Evolutionary conservation across 2,329 filamentous ascomycete genomes (phyloP).

Genomic region (Macrophomina pseudophaseolina): DNA sequence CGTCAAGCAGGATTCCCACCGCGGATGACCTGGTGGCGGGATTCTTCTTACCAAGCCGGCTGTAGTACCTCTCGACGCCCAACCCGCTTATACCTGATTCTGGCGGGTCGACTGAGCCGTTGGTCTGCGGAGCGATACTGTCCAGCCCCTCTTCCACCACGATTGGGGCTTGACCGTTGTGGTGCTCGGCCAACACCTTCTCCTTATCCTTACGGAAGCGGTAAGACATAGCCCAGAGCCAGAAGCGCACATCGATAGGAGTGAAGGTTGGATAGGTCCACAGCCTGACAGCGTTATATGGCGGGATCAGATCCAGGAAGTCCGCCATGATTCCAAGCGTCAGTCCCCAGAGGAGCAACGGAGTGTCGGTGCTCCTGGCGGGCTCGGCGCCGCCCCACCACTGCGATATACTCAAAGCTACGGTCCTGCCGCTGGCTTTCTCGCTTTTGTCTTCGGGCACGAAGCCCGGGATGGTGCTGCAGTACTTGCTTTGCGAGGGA

Average conservation of each 20-base stretch:
- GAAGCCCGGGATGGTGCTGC: conserved; percentile 59
- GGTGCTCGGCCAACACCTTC: conserved; percentile 16
- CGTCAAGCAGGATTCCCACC: conserved; percentile 57
- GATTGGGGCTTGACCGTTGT: conserved; percentile 3
- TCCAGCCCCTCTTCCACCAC: conserved; percentile 36
- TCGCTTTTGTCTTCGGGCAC: conserved; percentile 39
- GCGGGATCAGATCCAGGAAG: conserved; percentile 70
- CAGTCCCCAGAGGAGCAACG: conserved; percentile 70
- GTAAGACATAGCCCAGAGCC: conserved; percentile 66
- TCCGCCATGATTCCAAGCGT: conserved; percentile 71
- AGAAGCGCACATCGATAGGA: conserved; percentile 62
- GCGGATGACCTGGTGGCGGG: conserved; percentile 47
- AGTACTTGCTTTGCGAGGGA: conserved; percentile 66
- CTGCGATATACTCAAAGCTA: not conserved
- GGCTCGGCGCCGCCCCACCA: conserved; percentile 37
- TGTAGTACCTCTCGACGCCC: conserved; percentile 49
- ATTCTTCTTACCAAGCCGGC: conserved; percentile 39
- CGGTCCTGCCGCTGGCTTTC: not conserved
- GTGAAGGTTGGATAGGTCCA: conserved; percentile 75
- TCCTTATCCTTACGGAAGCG: conserved; percentile 52
- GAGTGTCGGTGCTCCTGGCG: conserved; percentile 44
- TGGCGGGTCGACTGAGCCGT: conserved; percentile 33
- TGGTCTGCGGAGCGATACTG: conserved; percentile 33
- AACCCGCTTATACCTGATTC: conserved; percentile 53
- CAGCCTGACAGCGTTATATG: conserved; percentile 63